These are phyloP conservation scores for Xanthoceras sorbifolium DNA, from an alignment of 345 rosid genomes.

Conservation along the genomic window DNA sequence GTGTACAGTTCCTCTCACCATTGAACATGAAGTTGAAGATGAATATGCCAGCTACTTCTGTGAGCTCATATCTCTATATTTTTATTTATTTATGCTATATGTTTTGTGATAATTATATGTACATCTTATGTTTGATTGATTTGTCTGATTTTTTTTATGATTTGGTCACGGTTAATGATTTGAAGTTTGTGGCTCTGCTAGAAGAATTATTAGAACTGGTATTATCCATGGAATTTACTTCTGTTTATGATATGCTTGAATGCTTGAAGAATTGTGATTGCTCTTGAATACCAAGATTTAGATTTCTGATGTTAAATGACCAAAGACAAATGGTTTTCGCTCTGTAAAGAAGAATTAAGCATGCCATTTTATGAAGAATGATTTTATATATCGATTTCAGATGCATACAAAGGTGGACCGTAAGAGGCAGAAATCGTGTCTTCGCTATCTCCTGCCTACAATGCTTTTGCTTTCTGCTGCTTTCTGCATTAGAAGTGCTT, in stretches of 20 bases:
- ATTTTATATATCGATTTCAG: constrained; percentile 28
- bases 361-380: too few relatives aligned
- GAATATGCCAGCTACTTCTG: constrained; percentile 29
- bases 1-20: constrained; percentile 4
- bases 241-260: too few relatives aligned
- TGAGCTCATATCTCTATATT: constrained; percentile 16
- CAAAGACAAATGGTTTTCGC: constrained; percentile 22
- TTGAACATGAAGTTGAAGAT: constrained; percentile 27
- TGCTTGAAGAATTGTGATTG: background rate
- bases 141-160: too few relatives aligned
- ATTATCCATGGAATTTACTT: too few relatives aligned
- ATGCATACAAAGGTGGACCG: constrained; percentile 32
- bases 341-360: too few relatives aligned
- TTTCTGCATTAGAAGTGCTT: constrained; percentile 50
- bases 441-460: constrained; percentile 35
- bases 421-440: constrained; percentile 38
- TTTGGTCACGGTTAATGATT: too few relatives aligned
- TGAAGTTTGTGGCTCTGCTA: too few relatives aligned
- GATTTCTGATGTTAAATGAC: background rate
- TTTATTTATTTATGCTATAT: background rate
- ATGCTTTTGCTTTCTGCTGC: constrained; percentile 42
- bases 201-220: too few relatives aligned
- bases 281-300: too few relatives aligned
- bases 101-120: background rate
- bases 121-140: too few relatives aligned